Percentiles rank a stretch among this genome's conserved stretches.
These are phyloP conservation scores for Nicotiana sylvestris DNA, from an alignment of 257 asterid species.

Conservation along the genomic window DNA sequence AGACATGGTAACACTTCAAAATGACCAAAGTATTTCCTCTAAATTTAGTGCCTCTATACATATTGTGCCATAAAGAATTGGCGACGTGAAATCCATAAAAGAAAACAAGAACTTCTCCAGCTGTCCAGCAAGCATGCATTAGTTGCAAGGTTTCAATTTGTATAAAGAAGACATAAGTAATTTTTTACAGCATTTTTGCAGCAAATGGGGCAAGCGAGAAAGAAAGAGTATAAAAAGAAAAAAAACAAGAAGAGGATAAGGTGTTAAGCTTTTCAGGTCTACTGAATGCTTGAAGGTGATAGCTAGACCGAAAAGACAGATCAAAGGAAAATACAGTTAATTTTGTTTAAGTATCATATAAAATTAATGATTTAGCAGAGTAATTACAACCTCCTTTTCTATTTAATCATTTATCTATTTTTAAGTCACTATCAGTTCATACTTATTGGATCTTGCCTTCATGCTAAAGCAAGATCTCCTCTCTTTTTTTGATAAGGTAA, in stretches of 20 bases:
- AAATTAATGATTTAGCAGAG: background rate
- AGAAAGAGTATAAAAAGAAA: background rate
- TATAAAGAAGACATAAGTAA: background rate
- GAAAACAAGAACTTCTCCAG: background rate
- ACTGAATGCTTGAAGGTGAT: background rate
- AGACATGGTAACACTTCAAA: constrained; percentile 12
- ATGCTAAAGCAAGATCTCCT: too few relatives aligned
- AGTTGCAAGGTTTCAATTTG: background rate
- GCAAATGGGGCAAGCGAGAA: background rate
- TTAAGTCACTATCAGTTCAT: background rate
- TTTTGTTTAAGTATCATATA: background rate
- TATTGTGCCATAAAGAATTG: background rate
- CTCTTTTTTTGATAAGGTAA: too few relatives aligned
- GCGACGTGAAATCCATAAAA: background rate
- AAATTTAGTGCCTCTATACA: background rate
- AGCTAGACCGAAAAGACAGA: background rate
- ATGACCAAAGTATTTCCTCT: background rate
- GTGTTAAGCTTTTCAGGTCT: constrained; percentile 6
- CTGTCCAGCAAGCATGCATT: background rate
- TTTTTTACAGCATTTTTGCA: background rate
- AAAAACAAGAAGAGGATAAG: background rate
- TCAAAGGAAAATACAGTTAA: background rate
- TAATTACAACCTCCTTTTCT: background rate
- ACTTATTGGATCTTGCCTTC: background rate
- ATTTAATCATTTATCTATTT: background rate